Base-by-base conservation (phyloP, 495 filamentous ascomycete species). In the Rostrohypoxylon terebratum region DNA sequence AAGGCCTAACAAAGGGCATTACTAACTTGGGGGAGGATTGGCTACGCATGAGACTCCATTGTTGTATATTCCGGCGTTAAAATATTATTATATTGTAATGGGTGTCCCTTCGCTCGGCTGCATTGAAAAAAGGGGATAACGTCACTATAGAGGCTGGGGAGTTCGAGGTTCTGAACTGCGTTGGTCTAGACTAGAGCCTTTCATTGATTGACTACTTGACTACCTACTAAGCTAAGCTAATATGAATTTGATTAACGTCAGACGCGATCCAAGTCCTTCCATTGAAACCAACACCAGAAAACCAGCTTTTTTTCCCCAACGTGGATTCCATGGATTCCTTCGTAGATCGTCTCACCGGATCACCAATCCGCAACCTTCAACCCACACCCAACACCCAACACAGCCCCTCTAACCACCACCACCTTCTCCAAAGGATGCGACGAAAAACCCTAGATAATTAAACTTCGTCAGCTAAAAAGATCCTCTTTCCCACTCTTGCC, bases 1-100 rank as follows among this genome's bases (percentile, higher is more conserved):
- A 76, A 73, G 72, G 76, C 74, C 14, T 75, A 48, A 76, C 44
- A 36, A 59, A 63, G 16, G 25, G 4, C 59, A 18, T 11, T n/a
- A 4, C 42, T 47, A n/a, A 16, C n/a, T 8, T 13, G 40, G 34
- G 5, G 21, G 48, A 47, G n/a, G n/a, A 9, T 63, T 66, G 50
- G 62, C 28, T 58, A 40, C 7, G 28, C 45, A 25, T 54, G 47
- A 60, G 18, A n/a, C 13, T 59, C 21, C 16, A 53, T 42, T 34
- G 53, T 61, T 67, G 66, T 61, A 63, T 74, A 61, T 55, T 31
- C 44, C 25, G 68, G 69, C 69, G 69, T 72, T 65, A 11, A 68
- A 66, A 51, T 34, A 59, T 0, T 68, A 63, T 45, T 23, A 33
- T 58, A 18, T 71, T 67, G 59, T 64, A 67, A 74, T 71, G 63